These are phyloP conservation scores for Fusarium acutatum DNA, from an alignment of 2,329 filamentous ascomycete genomes.

Conservation along the genomic window DNA sequence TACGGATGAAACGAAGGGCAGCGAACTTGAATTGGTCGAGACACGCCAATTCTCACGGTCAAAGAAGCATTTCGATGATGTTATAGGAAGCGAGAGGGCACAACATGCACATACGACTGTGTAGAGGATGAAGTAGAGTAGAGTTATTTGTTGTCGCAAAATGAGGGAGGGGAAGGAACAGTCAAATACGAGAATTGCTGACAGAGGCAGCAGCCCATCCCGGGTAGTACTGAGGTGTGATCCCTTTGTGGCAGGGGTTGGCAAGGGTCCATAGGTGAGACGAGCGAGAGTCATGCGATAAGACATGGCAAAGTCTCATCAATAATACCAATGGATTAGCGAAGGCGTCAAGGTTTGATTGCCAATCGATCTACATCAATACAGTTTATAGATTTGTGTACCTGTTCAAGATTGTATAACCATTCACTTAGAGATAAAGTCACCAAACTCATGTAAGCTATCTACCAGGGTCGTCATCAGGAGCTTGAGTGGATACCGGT, in stretches of 20 bases:
- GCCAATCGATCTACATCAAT: background rate
- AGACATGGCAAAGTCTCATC: background rate
- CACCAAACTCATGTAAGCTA: background rate
- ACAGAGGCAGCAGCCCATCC: background rate
- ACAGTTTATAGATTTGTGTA: background rate
- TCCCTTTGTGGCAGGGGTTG: background rate
- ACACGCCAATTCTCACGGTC: background rate
- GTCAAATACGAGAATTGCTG: slow-evolving; percentile 19
- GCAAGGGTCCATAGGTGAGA: slow-evolving; percentile 12
- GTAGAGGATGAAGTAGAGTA: background rate
- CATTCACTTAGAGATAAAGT: background rate
- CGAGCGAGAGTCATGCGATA: slow-evolving; percentile 11
- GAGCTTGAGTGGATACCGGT: background rate
- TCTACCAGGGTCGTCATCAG: background rate
- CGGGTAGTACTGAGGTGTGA: background rate
- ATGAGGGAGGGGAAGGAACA: background rate
- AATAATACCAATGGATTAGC: background rate
- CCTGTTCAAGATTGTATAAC: background rate
- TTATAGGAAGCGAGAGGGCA: background rate
- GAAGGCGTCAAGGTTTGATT: background rate
- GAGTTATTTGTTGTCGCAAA: background rate
- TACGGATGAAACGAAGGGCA: slow-evolving; percentile 1
- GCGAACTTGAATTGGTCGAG: background rate
- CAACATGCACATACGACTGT: background rate
- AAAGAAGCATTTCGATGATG: slow-evolving; percentile 17